phyloP scores from a whole-genome alignment of 2,329 filamentous ascomycete genomes.

The Fusarium keratoplasticum region DNA sequence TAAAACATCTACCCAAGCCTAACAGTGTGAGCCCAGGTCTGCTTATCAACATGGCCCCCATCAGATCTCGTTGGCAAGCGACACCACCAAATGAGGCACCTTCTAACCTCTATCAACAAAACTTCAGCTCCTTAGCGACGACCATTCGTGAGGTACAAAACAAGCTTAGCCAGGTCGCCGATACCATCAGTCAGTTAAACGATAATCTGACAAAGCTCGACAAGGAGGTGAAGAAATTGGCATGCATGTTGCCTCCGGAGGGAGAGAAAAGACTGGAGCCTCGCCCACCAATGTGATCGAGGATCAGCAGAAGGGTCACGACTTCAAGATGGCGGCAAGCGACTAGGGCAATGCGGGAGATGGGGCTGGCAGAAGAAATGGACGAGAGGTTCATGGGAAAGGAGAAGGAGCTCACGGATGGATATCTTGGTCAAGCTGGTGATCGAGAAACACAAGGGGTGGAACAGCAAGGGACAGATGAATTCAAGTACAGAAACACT shows the following conservation, averaged over 20 bases:
- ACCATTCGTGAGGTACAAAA: not conserved
- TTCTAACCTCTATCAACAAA: not conserved
- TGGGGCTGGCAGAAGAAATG: not conserved
- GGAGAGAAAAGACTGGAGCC: not conserved
- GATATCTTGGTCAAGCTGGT: not conserved
- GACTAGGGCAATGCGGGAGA: not conserved
- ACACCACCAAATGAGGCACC: not conserved
- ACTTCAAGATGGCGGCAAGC: not conserved
- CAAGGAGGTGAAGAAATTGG: not conserved
- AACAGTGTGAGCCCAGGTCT: fast-evolving
- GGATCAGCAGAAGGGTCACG: not conserved
- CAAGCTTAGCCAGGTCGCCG: not conserved
- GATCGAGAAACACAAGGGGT: not conserved
- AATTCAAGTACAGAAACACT: not conserved
- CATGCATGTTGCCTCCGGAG: not conserved
- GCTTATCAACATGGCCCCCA: not conserved
- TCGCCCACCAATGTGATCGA: not conserved
- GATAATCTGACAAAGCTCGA: not conserved
- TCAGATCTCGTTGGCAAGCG: not conserved
- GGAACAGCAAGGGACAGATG: not conserved
- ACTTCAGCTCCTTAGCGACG: not conserved
- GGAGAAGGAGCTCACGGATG: not conserved
- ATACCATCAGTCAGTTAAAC: not conserved
- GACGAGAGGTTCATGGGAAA: fast-evolving
- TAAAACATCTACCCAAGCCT: not conserved